These are phyloP conservation scores for Ustilaginoidea virens DNA, from an alignment of 2,329 filamentous ascomycete genomes.

Conservation along the genomic window DNA sequence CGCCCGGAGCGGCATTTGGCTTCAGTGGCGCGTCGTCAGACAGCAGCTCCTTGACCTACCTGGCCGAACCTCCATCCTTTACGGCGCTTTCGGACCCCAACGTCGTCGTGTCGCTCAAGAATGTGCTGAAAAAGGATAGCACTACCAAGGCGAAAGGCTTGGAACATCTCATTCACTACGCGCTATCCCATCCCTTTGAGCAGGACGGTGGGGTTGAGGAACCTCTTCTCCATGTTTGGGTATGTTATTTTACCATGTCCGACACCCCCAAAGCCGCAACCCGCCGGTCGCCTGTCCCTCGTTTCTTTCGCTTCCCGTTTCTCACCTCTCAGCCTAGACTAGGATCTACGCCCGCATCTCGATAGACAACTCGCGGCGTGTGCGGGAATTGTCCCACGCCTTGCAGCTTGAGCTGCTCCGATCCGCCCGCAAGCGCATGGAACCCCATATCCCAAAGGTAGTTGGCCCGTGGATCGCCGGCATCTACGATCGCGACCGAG, in stretches of 20 bases:
- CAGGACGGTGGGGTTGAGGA: constrained; percentile 56
- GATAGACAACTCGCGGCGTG: constrained; percentile 76
- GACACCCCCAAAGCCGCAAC: too few relatives aligned
- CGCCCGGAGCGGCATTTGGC: constrained; percentile 5
- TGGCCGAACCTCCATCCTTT: constrained; percentile 73
- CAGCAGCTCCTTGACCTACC: constrained; percentile 58
- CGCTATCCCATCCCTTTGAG: constrained; percentile 37
- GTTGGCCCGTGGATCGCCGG: constrained; percentile 87
- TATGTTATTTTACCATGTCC: too few relatives aligned
- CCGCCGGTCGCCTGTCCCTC: too few relatives aligned
- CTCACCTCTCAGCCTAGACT: constrained; percentile 34
- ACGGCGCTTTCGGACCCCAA: constrained; percentile 63
- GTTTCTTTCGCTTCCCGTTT: neutral
- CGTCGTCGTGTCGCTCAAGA: constrained; percentile 81
- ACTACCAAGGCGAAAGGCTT: constrained; percentile 84
- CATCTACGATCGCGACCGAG: constrained; percentile 70
- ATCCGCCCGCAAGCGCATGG: constrained; percentile 65
- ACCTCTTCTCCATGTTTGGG: constrained; percentile 76
- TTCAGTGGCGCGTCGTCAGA: constrained; percentile 24
- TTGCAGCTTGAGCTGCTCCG: constrained; percentile 50
- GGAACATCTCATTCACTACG: constrained; percentile 61
- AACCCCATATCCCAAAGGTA: constrained; percentile 59
- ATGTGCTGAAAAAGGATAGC: constrained; percentile 79
- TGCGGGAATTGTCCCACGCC: constrained; percentile 72
- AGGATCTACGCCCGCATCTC: constrained; percentile 77